Percentiles rank a stretch among this genome's conserved stretches.
Conservation (phyloP, 1,284 basidiomycete genomes). For the Apiotrichum gamsii region DNA sequence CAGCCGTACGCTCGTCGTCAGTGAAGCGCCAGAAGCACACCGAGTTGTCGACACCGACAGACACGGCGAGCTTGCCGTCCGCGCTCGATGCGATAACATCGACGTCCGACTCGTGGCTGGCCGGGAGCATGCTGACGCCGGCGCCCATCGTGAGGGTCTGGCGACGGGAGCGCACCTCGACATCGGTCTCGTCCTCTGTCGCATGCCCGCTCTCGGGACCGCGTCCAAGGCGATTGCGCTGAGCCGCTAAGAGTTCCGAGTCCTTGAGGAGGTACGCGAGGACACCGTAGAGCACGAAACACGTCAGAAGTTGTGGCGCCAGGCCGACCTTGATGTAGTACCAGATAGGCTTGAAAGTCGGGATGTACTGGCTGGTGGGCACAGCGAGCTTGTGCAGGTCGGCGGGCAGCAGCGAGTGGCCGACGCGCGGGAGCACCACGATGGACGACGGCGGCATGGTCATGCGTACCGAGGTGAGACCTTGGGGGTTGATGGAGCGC, state of each 20-base stretch:
- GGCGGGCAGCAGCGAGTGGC: slow-evolving; percentile 35
- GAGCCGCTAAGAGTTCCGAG: slow-evolving; percentile 80
- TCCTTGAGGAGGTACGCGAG: slow-evolving; percentile 88
- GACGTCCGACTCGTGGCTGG: slow-evolving; percentile 70
- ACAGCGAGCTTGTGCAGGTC: slow-evolving; percentile 36
- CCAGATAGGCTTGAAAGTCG: slow-evolving; percentile 51
- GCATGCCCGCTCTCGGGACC: slow-evolving; percentile 12
- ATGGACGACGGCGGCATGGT: slow-evolving; percentile 72
- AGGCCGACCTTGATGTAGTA: slow-evolving; percentile 77
- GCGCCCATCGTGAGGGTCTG: background rate
- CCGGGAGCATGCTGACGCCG: slow-evolving; percentile 62
- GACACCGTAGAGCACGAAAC: slow-evolving; percentile 65
- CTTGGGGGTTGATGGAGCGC: slow-evolving; percentile 70
- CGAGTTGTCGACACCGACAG: slow-evolving; percentile 65
- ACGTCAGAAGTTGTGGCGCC: slow-evolving; percentile 74
- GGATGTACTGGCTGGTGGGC: slow-evolving; percentile 37
- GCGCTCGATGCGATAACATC: slow-evolving; percentile 67
- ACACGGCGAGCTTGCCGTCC: slow-evolving; percentile 59
- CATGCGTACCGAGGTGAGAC: slow-evolving; percentile 66
- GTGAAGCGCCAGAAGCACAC: slow-evolving; percentile 39
- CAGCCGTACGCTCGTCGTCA: slow-evolving; percentile 13
- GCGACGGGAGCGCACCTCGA: background rate
- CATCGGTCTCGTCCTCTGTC: slow-evolving; percentile 14
- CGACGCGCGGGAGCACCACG: slow-evolving; percentile 56
- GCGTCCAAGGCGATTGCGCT: slow-evolving; percentile 54